Conservation (phyloP, 495 filamentous ascomycete genomes). For the Mytilinidion resinicola region DNA sequence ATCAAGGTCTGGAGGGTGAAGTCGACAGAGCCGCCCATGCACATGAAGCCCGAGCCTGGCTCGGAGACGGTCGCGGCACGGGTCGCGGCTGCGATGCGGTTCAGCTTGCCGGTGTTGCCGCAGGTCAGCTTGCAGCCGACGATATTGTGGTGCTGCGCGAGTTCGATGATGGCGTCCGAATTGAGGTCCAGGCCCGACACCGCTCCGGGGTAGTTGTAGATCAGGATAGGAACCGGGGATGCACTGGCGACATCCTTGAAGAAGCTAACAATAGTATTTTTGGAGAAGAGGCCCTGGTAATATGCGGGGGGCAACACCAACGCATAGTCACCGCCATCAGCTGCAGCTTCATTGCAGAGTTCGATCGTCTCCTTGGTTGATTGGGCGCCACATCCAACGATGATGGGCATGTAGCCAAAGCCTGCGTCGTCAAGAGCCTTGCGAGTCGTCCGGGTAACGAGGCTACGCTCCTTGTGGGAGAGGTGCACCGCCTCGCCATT, state of each 20-base stretch:
- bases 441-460: conserved; percentile 66
- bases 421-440: conserved; percentile 66
- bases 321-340: conserved; percentile 74
- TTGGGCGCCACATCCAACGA: conserved; percentile 78
- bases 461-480: conserved; percentile 33
- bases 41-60: conserved; percentile 54
- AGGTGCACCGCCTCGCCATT: conserved; percentile 59
- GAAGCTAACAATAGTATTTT: conserved; percentile 62
- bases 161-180: conserved; percentile 68
- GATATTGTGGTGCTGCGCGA: conserved; percentile 77
- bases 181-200: conserved; percentile 74
- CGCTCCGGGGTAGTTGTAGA: conserved; percentile 90
- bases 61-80: conserved; percentile 43
- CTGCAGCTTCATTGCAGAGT: conserved; percentile 67
- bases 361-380: conserved; percentile 82
- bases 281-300: conserved; percentile 60
- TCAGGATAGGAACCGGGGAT: conserved; percentile 79
- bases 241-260: conserved; percentile 72
- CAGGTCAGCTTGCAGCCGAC: conserved; percentile 89
- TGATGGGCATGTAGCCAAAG: conserved; percentile 62
- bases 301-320: conserved; percentile 82
- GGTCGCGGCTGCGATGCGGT: conserved; percentile 63
- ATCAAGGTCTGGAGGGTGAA: conserved; percentile 80
- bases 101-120: conserved; percentile 89
- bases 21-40: conserved; percentile 83